A percentile compares a stretch with the other conserved stretches of the same genome.
phyloP scores from a whole-genome alignment of 768 basidiomycete genomes.

The Lactarius tabidus region DNA sequence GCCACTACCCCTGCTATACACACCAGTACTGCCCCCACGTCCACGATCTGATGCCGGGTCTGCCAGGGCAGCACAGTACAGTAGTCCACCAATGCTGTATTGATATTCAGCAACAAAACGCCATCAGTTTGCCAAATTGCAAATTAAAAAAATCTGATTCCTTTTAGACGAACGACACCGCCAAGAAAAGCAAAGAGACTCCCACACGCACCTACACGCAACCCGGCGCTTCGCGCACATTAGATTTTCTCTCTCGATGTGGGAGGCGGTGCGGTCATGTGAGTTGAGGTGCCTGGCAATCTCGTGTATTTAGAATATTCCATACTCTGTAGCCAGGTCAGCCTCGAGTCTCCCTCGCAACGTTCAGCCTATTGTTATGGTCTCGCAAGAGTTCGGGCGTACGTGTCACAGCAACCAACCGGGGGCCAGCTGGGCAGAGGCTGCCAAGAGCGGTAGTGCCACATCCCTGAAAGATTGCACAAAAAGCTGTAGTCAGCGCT shows the following conservation, averaged over 20 bases:
- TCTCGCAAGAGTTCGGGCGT: neutral
- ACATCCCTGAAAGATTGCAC: neutral
- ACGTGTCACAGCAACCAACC: neutral
- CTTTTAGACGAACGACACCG: too few species aligned
- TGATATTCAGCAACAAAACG: neutral
- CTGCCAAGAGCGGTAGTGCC: neutral
- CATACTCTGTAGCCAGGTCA: neutral
- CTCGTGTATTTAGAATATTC: neutral
- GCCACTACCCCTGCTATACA: neutral
- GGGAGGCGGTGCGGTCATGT: neutral
- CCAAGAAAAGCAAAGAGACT: neutral
- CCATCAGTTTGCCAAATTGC: neutral
- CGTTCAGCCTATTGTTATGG: neutral
- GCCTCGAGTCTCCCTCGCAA: neutral
- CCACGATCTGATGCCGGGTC: neutral
- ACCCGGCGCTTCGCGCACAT: neutral
- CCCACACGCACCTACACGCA: neutral
- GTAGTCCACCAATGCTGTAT: neutral
- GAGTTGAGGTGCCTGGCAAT: too few species aligned
- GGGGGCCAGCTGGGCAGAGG: neutral
- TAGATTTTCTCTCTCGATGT: neutral
- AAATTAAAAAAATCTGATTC: neutral
- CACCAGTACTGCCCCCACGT: neutral
- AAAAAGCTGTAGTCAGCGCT: neutral
- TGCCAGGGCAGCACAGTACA: too few species aligned